Evolutionary conservation across 2,329 filamentous ascomycete genomes (phyloP).

Genomic region (Colletotrichum sp.): DNA sequence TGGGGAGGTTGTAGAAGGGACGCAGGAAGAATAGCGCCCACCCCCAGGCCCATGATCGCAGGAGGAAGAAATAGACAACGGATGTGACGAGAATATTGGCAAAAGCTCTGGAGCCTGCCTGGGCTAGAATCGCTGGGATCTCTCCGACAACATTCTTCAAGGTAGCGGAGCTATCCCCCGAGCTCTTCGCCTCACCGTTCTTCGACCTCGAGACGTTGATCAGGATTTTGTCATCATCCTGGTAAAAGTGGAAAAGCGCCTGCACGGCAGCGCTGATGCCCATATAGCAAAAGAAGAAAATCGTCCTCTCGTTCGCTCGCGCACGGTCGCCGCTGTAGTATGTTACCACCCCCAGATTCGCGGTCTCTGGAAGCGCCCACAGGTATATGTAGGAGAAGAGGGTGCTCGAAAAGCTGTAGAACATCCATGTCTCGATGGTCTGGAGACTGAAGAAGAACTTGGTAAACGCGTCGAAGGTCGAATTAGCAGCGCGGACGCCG

Average conservation of each 20-base stretch:
- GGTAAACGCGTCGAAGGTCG: constrained; percentile 68
- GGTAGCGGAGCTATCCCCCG: constrained; percentile 22
- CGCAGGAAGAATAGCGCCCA: constrained; percentile 74
- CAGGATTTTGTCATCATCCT: constrained; percentile 74
- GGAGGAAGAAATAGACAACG: constrained; percentile 64
- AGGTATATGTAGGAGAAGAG: constrained; percentile 84
- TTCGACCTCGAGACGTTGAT: constrained; percentile 43
- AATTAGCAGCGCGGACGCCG: constrained; percentile 73
- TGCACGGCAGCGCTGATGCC: constrained; percentile 73
- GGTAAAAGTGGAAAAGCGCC: constrained; percentile 70
- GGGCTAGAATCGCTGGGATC: constrained; percentile 44
- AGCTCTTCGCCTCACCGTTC: constrained; percentile 13
- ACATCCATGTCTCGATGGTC: constrained; percentile 73
- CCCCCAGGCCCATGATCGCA: constrained; percentile 71
- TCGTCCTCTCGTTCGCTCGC: constrained; percentile 82
- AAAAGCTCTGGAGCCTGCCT: constrained; percentile 44
- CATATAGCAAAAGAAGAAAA: constrained; percentile 79
- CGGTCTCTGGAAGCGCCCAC: constrained; percentile 66
- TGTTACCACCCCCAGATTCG: constrained; percentile 76
- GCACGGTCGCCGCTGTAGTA: constrained; percentile 74
- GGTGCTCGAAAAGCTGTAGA: constrained; percentile 80
- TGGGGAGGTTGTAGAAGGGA: constrained; percentile 77
- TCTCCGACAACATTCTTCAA: constrained; percentile 40
- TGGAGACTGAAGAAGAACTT: constrained; percentile 62
- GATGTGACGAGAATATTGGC: constrained; percentile 50